Conservation (phyloP, 768 basidiomycete genomes). For the Russula brevipes region DNA sequence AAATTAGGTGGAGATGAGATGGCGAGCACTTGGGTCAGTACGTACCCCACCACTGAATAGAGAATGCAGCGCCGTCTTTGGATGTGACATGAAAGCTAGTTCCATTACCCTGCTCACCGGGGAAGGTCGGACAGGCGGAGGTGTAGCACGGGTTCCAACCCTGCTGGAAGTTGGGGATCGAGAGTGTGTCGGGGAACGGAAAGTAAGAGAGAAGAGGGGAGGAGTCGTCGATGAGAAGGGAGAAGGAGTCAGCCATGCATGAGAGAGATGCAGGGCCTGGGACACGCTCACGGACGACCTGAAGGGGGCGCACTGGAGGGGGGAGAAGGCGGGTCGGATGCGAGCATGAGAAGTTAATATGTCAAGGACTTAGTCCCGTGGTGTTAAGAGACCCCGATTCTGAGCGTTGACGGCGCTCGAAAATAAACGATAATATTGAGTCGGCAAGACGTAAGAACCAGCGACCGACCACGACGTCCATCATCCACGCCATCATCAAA, state of each 20-base stretch:
- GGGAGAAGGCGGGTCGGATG: conserved; percentile 10
- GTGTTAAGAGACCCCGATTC: not conserved
- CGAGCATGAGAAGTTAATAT: conserved; percentile 19
- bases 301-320: not conserved
- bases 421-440: too few species aligned
- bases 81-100: conserved; percentile 60
- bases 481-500: not conserved
- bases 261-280: conserved; percentile 2
- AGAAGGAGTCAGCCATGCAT: conserved; percentile 39
- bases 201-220: conserved; percentile 59
- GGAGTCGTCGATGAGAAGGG: conserved; percentile 55
- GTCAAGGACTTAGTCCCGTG: not conserved
- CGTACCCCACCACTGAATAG: conserved; percentile 60
- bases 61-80: conserved; percentile 49
- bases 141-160: conserved; percentile 68
- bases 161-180: conserved; percentile 39
- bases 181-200: conserved; percentile 54
- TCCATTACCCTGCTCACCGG: conserved; percentile 47
- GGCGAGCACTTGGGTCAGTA: conserved; percentile 6
- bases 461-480: not conserved
- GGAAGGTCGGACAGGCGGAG: conserved; percentile 43
- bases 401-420: not conserved
- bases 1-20: not conserved
- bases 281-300: not conserved
- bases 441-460: too few species aligned